Evolutionary conservation across 345 rosid species (phyloP), one percentile per base, ranked within the genome.

Genomic region (Odontarrhena argentea): DNA sequence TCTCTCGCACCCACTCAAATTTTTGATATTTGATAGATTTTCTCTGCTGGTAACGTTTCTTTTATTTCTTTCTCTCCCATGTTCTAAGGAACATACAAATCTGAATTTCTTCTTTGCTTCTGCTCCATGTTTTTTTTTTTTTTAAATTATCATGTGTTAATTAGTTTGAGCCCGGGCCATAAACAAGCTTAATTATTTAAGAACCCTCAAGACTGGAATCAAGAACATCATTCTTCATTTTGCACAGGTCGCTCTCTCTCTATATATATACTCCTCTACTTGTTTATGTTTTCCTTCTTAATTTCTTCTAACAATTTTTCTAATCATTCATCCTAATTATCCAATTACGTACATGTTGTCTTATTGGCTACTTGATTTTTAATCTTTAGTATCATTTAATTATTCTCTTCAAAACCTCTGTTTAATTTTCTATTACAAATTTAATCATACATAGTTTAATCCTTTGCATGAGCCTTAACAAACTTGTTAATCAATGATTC

Each of bases 21-120:
- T 28, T n/a, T 13, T 3, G 24, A 40, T 45, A 48, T 24, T 1
- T 40, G 26, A 28, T 18, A 52, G 10, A 65, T 51, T 52, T 4
- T 28, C 32, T 32, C 42, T 30, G 34, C 53, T 32, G 40, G 37
- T 15, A 7, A 53, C 32, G 22, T 32, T 24, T 43, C 18, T 53
- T 6, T 53, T 28, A 2, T 15, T 53, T 43, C 50, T 52, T 52
- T 26, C 55, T 67, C 47, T 18, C 56, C 49, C 22, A 18, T 56
- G 48, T 28, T 40, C 47, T 56, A 41, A 48, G 36, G 50, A 47
- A 30, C 52, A 59, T 59, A 3, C 45, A 41, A 51, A 41, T 30
- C 53, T 59, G 15, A 69, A 69, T 32, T 45, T 60, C 35, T 50
- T 60, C 14, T 18, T 14, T 45, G 54, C 25, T 44, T 53, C 60